Percentiles rank a stretch among this genome's conserved stretches.
These are phyloP conservation scores for Cystobasidium tubakii DNA, from an alignment of 768 basidiomycete species.

Conservation along the genomic window DNA sequence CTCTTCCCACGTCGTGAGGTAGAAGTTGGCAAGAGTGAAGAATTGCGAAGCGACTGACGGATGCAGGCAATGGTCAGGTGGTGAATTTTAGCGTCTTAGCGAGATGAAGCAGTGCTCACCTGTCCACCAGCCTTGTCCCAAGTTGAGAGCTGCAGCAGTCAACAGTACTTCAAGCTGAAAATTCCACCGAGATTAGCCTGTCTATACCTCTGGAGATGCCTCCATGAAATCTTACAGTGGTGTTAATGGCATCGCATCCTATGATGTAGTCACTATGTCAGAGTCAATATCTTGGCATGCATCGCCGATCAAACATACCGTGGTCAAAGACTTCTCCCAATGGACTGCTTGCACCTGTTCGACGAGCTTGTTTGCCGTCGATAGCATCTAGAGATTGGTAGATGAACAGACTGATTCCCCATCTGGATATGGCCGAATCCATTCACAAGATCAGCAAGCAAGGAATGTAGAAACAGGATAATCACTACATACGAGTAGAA, in stretches of 20 bases:
- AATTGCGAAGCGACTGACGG: slow-evolving; percentile 65
- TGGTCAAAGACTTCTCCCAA: slow-evolving; percentile 98
- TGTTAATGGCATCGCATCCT: slow-evolving; percentile 92
- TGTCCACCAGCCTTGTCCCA: slow-evolving; percentile 96
- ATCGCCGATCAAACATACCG: slow-evolving; percentile 52
- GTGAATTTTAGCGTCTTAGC: background rate
- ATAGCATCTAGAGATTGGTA: slow-evolving; percentile 88
- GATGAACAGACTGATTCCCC: slow-evolving; percentile 78
- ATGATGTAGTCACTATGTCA: slow-evolving; percentile 4
- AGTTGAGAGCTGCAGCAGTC: slow-evolving; percentile 72
- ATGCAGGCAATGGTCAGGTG: background rate
- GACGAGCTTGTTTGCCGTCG: slow-evolving; percentile 90
- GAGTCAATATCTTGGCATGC: background rate
- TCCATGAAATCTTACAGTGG: slow-evolving; percentile 59
- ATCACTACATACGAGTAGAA: slow-evolving; percentile 75
- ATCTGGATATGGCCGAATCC: slow-evolving; percentile 53
- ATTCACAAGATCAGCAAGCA: no score
- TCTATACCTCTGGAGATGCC: background rate
- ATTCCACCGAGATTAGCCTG: slow-evolving; percentile 1
- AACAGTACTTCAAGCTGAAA: slow-evolving; percentile 78
- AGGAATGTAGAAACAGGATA: no score
- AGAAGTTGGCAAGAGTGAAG: slow-evolving; percentile 69
- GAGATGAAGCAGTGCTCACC: background rate
- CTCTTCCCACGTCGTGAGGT: slow-evolving; percentile 76
- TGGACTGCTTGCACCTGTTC: slow-evolving; percentile 96